phyloP scores from a whole-genome alignment of 2,329 filamentous ascomycete species.

The Botrytis fabae region DNA sequence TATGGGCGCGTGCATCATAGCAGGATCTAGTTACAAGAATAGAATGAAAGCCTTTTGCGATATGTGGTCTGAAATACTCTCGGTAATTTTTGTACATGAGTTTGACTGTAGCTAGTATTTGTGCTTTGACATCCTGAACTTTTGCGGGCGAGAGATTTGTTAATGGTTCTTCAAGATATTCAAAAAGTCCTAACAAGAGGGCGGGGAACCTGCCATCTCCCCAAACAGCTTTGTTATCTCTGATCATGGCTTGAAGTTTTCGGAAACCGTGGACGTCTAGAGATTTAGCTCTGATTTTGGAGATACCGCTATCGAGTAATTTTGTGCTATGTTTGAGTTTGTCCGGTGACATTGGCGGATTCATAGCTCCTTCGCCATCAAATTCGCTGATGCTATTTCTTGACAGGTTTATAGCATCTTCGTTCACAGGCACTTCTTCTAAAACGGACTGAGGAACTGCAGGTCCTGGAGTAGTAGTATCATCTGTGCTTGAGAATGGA shows the following conservation, averaged over 20 bases:
- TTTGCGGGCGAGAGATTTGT: slow-evolving; percentile 60
- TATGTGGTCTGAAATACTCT: slow-evolving; percentile 65
- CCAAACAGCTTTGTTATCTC: slow-evolving; percentile 64
- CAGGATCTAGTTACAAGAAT: slow-evolving; percentile 63
- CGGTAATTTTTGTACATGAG: slow-evolving; percentile 69
- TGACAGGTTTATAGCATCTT: slow-evolving; percentile 43
- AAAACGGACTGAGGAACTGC: slow-evolving; percentile 52
- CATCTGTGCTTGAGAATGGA: slow-evolving; percentile 51
- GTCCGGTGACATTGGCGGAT: slow-evolving; percentile 47
- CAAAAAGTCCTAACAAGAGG: slow-evolving; percentile 66
- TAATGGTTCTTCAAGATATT: slow-evolving; percentile 66
- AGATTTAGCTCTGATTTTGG: slow-evolving; percentile 67
- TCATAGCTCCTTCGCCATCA: slow-evolving; percentile 28
- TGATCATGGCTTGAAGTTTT: slow-evolving; percentile 72
- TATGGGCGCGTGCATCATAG: slow-evolving; percentile 69
- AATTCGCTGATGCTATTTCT: slow-evolving; percentile 28
- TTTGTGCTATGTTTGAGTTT: slow-evolving; percentile 59
- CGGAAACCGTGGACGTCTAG: slow-evolving; percentile 83
- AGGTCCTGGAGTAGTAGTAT: slow-evolving; percentile 50
- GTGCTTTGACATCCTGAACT: slow-evolving; percentile 69
- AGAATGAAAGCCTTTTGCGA: slow-evolving; percentile 66
- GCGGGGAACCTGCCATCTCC: slow-evolving; percentile 68
- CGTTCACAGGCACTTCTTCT: slow-evolving; percentile 61
- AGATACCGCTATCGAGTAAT: slow-evolving; percentile 71
- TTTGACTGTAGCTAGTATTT: slow-evolving; percentile 72